Evolutionary conservation across 2,329 filamentous ascomycete species (phyloP).

Genomic region (Microascus cirrosus): DNA sequence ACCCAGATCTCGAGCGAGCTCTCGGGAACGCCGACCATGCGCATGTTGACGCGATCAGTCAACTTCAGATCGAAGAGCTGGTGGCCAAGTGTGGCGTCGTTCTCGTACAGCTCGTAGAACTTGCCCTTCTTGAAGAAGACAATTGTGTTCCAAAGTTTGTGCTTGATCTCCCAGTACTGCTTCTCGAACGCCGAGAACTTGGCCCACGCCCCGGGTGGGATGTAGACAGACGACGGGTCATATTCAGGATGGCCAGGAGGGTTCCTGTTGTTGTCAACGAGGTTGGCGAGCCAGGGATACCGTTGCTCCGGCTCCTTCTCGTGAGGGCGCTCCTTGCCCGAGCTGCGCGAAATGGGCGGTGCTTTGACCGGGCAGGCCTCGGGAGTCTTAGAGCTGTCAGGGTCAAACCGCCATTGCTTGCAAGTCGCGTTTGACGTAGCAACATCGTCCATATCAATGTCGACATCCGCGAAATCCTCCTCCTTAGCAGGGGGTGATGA

Average conservation of each 20-base stretch:
- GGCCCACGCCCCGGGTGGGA: conserved; percentile 68
- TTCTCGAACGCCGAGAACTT: conserved; percentile 92
- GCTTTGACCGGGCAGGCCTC: conserved; percentile 11
- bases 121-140: conserved; percentile 99
- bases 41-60: conserved; percentile 97
- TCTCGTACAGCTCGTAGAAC: conserved; percentile 97
- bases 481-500: conserved; percentile 30
- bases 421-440: conserved; percentile 5
- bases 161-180: conserved; percentile 99
- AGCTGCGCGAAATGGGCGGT: conserved; percentile 11
- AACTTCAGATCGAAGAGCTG: conserved; percentile 96
- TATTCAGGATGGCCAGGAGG: conserved; percentile 74
- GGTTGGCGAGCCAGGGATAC: conserved; percentile 82
- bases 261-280: conserved; percentile 75
- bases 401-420: conserved; percentile 65
- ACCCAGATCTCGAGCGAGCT: conserved; percentile 94
- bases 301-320: conserved; percentile 74
- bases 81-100: conserved; percentile 91
- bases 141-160: conserved; percentile 93
- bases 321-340: conserved; percentile 57
- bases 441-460: conserved; percentile 42
- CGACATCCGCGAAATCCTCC: conserved; percentile 31
- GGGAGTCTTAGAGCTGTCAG: conserved; percentile 25
- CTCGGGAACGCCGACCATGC: conserved; percentile 97
- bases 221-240: conserved; percentile 81